A percentile compares a stretch with the other conserved stretches of the same genome.
phyloP scores from a whole-genome alignment of 1,284 basidiomycete genomes.

The Fistulinella cinereoalba region DNA sequence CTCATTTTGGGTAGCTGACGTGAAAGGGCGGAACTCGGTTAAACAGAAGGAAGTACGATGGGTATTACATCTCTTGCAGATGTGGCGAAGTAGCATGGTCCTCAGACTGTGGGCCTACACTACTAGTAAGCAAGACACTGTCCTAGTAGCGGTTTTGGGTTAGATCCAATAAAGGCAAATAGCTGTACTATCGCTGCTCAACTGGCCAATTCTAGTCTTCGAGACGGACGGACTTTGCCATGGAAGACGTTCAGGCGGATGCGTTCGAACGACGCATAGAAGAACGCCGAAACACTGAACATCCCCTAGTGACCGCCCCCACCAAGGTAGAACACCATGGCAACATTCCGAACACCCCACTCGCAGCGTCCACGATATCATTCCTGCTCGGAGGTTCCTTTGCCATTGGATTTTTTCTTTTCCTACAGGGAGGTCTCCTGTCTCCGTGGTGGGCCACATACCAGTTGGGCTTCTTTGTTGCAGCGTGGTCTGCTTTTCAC shows the following conservation, averaged over 20 bases:
- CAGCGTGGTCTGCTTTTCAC: constrained; percentile 85
- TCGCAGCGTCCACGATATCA: constrained; percentile 69
- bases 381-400: constrained; percentile 71
- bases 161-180: constrained; percentile 23
- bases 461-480: constrained; percentile 79
- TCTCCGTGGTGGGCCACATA: constrained; percentile 65
- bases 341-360: constrained; percentile 80
- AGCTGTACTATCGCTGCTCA: too few species aligned
- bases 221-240: too few species aligned
- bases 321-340: constrained; percentile 46
- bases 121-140: too few species aligned
- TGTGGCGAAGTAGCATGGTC: constrained; percentile 21
- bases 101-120: too few species aligned
- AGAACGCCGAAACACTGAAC: constrained; percentile 36
- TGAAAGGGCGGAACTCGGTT: constrained; percentile 22
- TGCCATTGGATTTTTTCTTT: constrained; percentile 50
- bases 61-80: constrained; percentile 14
- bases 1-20: constrained; percentile 23
- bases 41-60: not conserved
- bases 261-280: constrained; percentile 47
- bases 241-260: constrained; percentile 29
- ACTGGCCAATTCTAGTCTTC: too few species aligned
- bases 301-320: constrained; percentile 59
- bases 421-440: constrained; percentile 45
- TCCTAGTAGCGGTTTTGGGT: not conserved